These are phyloP conservation scores for Lepiota brunneoincarnata DNA, from an alignment of 768 basidiomycete genomes.

Conservation along the genomic window DNA sequence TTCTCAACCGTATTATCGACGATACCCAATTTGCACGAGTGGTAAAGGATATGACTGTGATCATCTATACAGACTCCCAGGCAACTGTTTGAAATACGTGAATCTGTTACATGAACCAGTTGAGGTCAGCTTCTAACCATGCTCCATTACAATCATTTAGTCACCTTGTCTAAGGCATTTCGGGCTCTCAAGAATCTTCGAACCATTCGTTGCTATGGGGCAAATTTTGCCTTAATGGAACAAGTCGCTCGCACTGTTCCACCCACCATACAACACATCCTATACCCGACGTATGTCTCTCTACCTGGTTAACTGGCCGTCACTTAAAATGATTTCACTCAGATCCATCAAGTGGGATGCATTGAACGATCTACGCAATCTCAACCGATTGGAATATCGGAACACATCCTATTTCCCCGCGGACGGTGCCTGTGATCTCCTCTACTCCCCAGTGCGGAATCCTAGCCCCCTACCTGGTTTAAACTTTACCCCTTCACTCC, in stretches of 20 bases:
- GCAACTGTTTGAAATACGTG: conserved; percentile 36
- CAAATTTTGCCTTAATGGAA: conserved; percentile 24
- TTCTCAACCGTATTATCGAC: conserved; percentile 33
- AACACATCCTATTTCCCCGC: conserved; percentile 1
- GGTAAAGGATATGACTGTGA: conserved; percentile 34
- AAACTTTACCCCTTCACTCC: background rate
- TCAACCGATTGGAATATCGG: conserved; percentile 8
- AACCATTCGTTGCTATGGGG: conserved; percentile 37
- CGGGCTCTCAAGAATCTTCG: conserved; percentile 27
- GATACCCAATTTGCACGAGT: conserved; percentile 31
- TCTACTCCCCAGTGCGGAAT: background rate
- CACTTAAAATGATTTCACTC: background rate
- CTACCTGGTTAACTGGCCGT: background rate
- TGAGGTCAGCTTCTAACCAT: background rate
- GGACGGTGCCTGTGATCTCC: background rate
- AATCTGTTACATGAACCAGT: conserved; percentile 9
- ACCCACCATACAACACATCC: conserved; percentile 17
- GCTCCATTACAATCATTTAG: conserved; percentile 17
- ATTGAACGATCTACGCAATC: conserved; percentile 1
- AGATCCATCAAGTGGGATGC: background rate
- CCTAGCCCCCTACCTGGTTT: background rate
- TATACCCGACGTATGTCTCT: conserved; percentile 6
- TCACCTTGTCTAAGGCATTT: conserved; percentile 33
- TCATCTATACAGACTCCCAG: conserved; percentile 32
- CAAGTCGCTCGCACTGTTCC: conserved; percentile 29